Base-by-base conservation (phyloP, 2,329 filamentous ascomycete genomes). In the Aureobasidium namibiae region DNA sequence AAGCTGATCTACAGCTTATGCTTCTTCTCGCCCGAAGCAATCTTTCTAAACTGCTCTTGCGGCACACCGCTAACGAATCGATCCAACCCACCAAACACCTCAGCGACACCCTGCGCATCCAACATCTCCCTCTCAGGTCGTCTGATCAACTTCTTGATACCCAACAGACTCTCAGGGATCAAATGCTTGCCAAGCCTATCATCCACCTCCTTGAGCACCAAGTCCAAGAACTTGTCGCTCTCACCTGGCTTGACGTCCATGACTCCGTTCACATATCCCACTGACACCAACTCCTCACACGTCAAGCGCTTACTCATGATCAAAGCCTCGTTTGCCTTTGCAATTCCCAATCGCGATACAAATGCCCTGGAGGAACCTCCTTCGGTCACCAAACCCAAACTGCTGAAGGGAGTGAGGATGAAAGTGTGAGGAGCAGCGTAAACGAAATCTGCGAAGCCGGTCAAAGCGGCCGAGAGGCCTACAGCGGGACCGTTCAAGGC, bases 401-500 rank as follows among this genome's bases (percentile, higher is more conserved):
- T 92, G 4, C 86, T 87, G 75, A 97, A 97, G 4, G 94, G 94
- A 1, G 92, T 96, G 26, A 97, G 84, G 26, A 97, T 79, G 75
- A 90, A 99, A 31, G 91, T 78, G 65, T 88, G 81, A 0, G 92
- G 91, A 0, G 87, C 80, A 69, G 83, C 86, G 79, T 97, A 97
- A 72, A 97, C 83, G 77, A 97, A 97, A 78, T 97, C 94, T 24
- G 89, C 89, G 72, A 90, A 88, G 29, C 86, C 86, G 60, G 90
- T 78, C 0, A 97, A 75, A 0, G 92, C 92, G 0, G 92, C 94
- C 1, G 88, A 89, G 33, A 97, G 85, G 6, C 94, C 94, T 56
- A 99, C 81, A 11, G 86, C 91, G 6, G 94, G 94, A 3, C 92
- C 94, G 75, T 97, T 97, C 65, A 97, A 85, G 0, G 90, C 94